Evolutionary conservation across 345 rosid species (phyloP).

Genomic region (Laguncularia racemosa): DNA sequence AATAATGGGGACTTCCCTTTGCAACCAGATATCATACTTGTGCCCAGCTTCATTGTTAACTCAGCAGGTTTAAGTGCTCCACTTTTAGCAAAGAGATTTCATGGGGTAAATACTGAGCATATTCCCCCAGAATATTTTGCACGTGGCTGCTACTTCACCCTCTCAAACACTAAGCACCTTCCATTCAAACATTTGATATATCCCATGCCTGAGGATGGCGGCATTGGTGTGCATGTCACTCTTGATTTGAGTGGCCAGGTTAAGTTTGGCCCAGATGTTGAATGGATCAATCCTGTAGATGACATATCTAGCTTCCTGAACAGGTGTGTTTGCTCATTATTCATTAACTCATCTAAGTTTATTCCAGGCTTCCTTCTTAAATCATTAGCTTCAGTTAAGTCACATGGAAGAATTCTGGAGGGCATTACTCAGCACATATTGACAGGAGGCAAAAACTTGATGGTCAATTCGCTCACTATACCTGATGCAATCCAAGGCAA

Average conservation of each 20-base stretch:
- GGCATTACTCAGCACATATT: no score
- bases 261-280: slow-evolving; percentile 96
- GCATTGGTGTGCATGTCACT: slow-evolving; percentile 88
- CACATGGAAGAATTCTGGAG: background rate
- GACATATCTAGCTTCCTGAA: slow-evolving; percentile 70
- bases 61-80: slow-evolving; percentile 79
- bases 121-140: slow-evolving; percentile 63
- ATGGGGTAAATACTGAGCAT: slow-evolving; percentile 30
- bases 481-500: no score
- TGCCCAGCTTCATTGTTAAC: slow-evolving; percentile 66
- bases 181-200: slow-evolving; percentile 70
- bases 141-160: slow-evolving; percentile 78
- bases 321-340: slow-evolving; percentile 20
- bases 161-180: slow-evolving; percentile 35
- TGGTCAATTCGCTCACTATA: no score
- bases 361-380: background rate
- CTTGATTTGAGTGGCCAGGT: slow-evolving; percentile 79
- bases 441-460: no score
- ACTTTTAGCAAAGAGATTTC: slow-evolving; percentile 57
- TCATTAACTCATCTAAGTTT: slow-evolving; percentile 1
- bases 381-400: background rate
- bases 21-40: slow-evolving; percentile 47
- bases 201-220: slow-evolving; percentile 90
- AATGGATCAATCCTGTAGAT: slow-evolving; percentile 60
- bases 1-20: slow-evolving; percentile 24